phyloP scores from a whole-genome alignment of 2,329 filamentous ascomycete genomes.

The Claviceps sp. region DNA sequence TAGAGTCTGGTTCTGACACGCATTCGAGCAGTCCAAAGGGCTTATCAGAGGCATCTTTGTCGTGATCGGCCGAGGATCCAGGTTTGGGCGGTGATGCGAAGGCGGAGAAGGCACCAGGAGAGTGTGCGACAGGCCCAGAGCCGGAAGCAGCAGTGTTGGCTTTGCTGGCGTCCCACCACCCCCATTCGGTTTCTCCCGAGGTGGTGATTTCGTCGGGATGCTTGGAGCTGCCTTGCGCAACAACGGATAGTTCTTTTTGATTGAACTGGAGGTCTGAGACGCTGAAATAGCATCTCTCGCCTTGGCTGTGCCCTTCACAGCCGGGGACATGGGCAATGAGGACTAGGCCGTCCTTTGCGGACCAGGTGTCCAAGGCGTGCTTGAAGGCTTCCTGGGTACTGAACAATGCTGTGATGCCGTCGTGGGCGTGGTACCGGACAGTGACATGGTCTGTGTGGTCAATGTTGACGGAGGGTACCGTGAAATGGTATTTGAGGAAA shows the following conservation, averaged over 20 bases:
- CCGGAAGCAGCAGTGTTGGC: not conserved
- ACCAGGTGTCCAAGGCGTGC: slow-evolving; percentile 12
- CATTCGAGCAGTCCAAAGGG: not conserved
- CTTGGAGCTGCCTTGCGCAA: slow-evolving; percentile 10
- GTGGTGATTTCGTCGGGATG: slow-evolving; percentile 12
- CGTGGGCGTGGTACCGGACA: slow-evolving; percentile 2
- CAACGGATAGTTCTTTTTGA: slow-evolving; percentile 5
- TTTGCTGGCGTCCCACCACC: slow-evolving; percentile 11
- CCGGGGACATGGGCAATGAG: slow-evolving; percentile 14
- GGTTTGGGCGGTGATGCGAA: not conserved
- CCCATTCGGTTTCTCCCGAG: slow-evolving; percentile 14
- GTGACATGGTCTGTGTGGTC: slow-evolving; percentile 14
- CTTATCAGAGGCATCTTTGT: not conserved
- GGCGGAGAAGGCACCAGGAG: not conserved
- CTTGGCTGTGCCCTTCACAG: slow-evolving; percentile 14
- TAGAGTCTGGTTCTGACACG: not conserved
- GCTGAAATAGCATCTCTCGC: slow-evolving; percentile 19
- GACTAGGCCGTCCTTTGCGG: slow-evolving; percentile 9
- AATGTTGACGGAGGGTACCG: slow-evolving; percentile 16
- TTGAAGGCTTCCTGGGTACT: slow-evolving; percentile 11
- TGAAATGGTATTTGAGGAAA: slow-evolving; percentile 15
- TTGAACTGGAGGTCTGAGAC: slow-evolving; percentile 10
- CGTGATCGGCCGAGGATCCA: not conserved
- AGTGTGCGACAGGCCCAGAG: not conserved
- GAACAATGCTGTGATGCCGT: slow-evolving; percentile 9